Conservation (phyloP, 2,329 filamentous ascomycete species). For the Apiospora hydei region DNA sequence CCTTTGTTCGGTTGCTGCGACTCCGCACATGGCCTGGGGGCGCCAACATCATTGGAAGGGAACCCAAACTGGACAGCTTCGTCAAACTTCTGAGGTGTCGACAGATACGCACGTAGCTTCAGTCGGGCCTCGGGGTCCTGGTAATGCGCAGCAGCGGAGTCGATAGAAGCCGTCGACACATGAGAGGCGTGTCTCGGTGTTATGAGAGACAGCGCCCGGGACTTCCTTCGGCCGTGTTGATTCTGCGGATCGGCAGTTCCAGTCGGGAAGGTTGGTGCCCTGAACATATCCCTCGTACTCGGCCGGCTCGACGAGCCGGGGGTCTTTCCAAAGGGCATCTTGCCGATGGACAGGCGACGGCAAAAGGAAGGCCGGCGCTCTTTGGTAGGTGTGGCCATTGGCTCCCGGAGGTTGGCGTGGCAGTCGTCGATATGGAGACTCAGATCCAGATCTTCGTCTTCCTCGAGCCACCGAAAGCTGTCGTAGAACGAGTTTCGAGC, state of each 20-base stretch:
- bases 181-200: conserved; percentile 54
- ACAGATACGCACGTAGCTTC: conserved; percentile 85
- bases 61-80: conserved; percentile 95
- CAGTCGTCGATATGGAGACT: conserved; percentile 74
- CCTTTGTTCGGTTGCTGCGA: conserved; percentile 14
- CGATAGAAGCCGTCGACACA: conserved; percentile 62
- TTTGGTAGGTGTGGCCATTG: conserved; percentile 53
- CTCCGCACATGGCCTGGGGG: conserved; percentile 31
- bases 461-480: conserved; percentile 77
- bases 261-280: background rate
- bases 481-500: conserved; percentile 67
- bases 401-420: conserved; percentile 66
- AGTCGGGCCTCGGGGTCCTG: conserved; percentile 87
- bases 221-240: conserved; percentile 56
- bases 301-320: conserved; percentile 60
- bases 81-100: conserved; percentile 93
- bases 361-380: conserved; percentile 68
- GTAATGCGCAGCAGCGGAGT: conserved; percentile 81
- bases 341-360: conserved; percentile 75
- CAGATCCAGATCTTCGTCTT: conserved; percentile 74
- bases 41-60: conserved; percentile 65
- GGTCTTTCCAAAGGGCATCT: conserved; percentile 66
- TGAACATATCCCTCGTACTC: conserved; percentile 46
- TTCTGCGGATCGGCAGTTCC: conserved; percentile 38
- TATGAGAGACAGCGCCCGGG: conserved; percentile 63